Evolutionary conservation across 176 grass and related monocot genomes (phyloP).

Genomic region (Puya raimondii): DNA sequence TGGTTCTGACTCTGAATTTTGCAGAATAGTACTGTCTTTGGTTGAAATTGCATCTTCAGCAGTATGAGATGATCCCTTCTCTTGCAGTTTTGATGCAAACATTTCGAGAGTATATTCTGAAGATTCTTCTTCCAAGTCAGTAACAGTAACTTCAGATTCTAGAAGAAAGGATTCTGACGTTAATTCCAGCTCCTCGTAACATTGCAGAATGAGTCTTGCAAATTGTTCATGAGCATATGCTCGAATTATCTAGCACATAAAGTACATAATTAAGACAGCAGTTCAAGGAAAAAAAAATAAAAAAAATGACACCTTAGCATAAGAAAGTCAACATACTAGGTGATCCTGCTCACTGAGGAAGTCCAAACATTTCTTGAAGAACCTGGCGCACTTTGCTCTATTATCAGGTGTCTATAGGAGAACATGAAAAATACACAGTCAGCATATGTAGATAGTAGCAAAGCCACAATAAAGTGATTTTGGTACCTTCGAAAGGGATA

Average conservation of each 20-base stretch:
- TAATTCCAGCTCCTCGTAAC: conserved; percentile 90
- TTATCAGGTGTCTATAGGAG: conserved; percentile 68
- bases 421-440: conserved; percentile 13
- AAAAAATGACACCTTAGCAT: conserved; percentile 2
- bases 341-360: conserved; percentile 96
- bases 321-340: conserved; percentile 43
- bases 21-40: conserved; percentile 20
- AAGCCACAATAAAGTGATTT: not conserved
- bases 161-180: conserved; percentile 68
- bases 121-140: conserved; percentile 73
- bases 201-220: conserved; percentile 89
- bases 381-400: conserved; percentile 78
- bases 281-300: not conserved
- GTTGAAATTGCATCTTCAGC: conserved; percentile 16
- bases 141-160: conserved; percentile 87
- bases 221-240: conserved; percentile 96
- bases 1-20: conserved; percentile 25
- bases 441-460: conserved; percentile 12
- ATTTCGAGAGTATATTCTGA: conserved; percentile 61
- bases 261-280: conserved; percentile 8
- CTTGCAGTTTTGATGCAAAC: conserved; percentile 33
- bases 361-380: conserved; percentile 93
- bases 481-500: conserved; percentile 91
- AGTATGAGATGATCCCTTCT: conserved; percentile 26
- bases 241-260: conserved; percentile 57